Evolutionary conservation across 257 asterid genomes (phyloP).

Genomic region (Solanum pimpinellifolium): DNA sequence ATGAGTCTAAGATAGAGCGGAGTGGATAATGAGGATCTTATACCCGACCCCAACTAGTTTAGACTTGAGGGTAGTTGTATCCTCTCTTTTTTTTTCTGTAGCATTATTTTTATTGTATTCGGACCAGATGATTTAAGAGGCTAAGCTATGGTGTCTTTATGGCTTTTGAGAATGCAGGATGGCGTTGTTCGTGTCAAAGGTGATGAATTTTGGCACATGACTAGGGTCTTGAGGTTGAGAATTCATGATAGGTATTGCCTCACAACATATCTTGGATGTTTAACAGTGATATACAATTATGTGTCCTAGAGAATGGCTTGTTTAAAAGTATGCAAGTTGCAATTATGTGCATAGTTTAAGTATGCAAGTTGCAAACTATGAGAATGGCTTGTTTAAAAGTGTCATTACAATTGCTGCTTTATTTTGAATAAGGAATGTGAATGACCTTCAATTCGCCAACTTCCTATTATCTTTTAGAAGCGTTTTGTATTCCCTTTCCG

Average conservation of each 20-base stretch:
- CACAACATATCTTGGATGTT: neutral
- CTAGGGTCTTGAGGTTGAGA: slow-evolving; percentile 67
- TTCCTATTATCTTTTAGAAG: neutral
- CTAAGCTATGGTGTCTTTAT: neutral
- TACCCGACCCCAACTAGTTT: neutral
- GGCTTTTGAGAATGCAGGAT: slow-evolving; percentile 41
- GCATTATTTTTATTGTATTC: neutral
- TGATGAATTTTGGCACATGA: slow-evolving; percentile 96
- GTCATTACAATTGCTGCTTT: neutral
- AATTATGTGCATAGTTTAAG: neutral
- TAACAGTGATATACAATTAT: neutral
- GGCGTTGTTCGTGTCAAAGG: slow-evolving; percentile 72
- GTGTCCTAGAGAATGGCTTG: neutral
- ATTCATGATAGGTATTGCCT: slow-evolving; percentile 57
- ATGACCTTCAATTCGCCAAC: neutral
- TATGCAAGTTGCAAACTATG: neutral
- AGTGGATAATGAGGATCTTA: neutral
- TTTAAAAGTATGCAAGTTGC: neutral
- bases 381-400: neutral
- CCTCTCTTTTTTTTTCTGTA: neutral
- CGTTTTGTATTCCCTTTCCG: neutral
- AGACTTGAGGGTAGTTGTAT: neutral
- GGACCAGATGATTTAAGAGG: neutral
- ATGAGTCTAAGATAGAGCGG: neutral
- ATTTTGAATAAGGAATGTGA: neutral